Evolutionary conservation across 140 eudicot genomes (phyloP), one percentile per base, ranked within the genome.

Genomic region (Flaveria floridana): DNA sequence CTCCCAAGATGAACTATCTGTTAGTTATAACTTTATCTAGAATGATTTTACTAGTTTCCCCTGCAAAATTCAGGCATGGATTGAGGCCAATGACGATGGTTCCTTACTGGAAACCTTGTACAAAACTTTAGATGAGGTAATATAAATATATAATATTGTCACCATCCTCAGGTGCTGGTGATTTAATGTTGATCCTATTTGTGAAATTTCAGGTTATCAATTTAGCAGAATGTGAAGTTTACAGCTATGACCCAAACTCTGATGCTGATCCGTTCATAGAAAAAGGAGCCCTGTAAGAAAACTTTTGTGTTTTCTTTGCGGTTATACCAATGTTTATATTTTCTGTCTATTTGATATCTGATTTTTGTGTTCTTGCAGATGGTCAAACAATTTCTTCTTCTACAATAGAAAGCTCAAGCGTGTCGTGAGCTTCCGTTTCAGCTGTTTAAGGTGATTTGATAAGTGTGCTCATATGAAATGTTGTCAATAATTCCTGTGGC

Each of bases 351-450:
- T 9, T 44, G 50, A 7, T 44, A 44, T 10, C 50, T 44, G 50
- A 44, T 44, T 44, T 44, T 11, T 44, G 50, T 56, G 18, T 39
- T 57, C 11, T 77, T 68, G 8, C 79, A 91, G 97, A 73, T 91
- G 97, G 50, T 86, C 95, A 2, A 87, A 81, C 85, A 89, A 83
- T 61, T 87, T 91, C 86, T 89, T 91, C 88, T 91, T 91, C 82
- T 89, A 91, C 84, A 91, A 91, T 75, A 77, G 95, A 72, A 92
- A 89, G 53, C 89, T 89, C 16, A 92, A 89, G 81, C 95, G 96
- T 7, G 92, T 92, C 10, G 92, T 89, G 63, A 85, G 96, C 86
- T 87, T 89, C 74, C 89, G 89, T 42, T 92, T 89, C 75, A 85
- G 92, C 86, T 87, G 96, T 65, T 56, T 86, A 78, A 92, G 97